Base-by-base conservation (phyloP, 2,329 filamentous ascomycete genomes). In the Rutstroemia sp. region DNA sequence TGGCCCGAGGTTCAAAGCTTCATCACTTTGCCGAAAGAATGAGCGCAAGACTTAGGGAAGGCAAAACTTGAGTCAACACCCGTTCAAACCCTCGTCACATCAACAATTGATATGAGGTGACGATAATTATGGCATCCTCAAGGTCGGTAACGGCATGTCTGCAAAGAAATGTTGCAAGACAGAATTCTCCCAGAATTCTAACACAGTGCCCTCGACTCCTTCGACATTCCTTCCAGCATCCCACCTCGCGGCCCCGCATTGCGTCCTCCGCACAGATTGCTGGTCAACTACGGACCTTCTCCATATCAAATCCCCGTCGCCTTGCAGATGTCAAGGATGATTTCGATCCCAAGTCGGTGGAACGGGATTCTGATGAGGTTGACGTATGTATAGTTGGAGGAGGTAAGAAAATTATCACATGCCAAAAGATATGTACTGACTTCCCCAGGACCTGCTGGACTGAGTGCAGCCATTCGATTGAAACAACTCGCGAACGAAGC, bases 351-450 rank as follows among this genome's bases (percentile, higher is more conserved):
- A 73, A 75, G 23, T 73, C 72, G 55, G 77, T 92, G 57, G 92
- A 97, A 62, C 86, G 94, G 62, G 94, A 97, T 72, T 88, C 84
- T 54, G 94, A 99, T 68, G 77, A 94, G 73, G 94, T 99, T 30
- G 94, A 99, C 73, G 92, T 99, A 30, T 95, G 91, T 73, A 97
- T 99, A 67, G 84, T 99, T 54, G 94, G 94, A 68, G 94, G 89
- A 71, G 92, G 81, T 83, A 76, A 67, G 73, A 64, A 49, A 41
- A 30, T 21, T 25, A 45, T 42, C 39, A 56, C 16, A 55, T 10
- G 30, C 23, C 10, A 54, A 56, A 16, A 34, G 6, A 19, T 42
- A 54, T 30, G 21, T 27, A 41, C 58, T 65, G 51, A 67, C 37
- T 47, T 34, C 19, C 19, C 25, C 65, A 82, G 82, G 94, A n/a